Conservation (phyloP, 75 land plant species). For the Cunninghamia lanceolata region DNA sequence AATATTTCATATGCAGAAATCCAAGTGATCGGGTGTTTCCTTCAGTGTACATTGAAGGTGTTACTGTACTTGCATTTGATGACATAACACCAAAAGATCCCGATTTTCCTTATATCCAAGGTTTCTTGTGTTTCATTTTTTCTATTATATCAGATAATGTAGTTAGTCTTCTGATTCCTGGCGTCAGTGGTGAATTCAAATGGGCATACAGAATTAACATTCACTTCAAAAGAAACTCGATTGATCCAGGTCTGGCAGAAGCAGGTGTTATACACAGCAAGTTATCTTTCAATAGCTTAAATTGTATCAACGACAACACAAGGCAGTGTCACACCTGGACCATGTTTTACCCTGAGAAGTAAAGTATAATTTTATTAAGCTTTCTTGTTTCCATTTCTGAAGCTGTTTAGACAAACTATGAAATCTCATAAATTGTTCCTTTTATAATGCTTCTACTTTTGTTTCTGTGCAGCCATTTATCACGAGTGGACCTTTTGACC, state of each 20-base stretch:
- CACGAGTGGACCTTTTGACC: conserved; percentile 53
- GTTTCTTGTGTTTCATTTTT: conserved; percentile 21
- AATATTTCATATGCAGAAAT: conserved; percentile 30
- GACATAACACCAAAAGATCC: conserved; percentile 53
- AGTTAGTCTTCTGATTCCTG: neutral
- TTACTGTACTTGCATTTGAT: conserved; percentile 50
- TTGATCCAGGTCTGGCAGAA: conserved; percentile 63
- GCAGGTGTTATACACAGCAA: conserved; percentile 75
- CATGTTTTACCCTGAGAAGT: conserved; percentile 67
- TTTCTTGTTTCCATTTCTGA: conserved; percentile 2
- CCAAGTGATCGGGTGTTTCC: conserved; percentile 39
- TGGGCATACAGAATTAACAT: neutral
- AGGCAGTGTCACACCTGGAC: neutral
- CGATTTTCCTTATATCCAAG: conserved; percentile 71
- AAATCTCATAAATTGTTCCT: neutral
- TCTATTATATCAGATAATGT: neutral
- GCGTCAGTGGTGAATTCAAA: neutral
- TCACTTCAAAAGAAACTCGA: neutral
- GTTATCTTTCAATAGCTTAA: conserved; percentile 21
- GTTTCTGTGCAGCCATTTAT: conserved; percentile 36
- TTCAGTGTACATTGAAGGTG: conserved; percentile 33
- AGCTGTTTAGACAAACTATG: neutral
- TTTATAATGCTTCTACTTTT: neutral
- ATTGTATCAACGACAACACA: neutral
- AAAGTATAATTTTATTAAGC: neutral